Percentiles rank a stretch among this genome's conserved stretches.
Evolutionary conservation across 495 filamentous ascomycete genomes (phyloP).

Genomic region (Daldinia childiae): DNA sequence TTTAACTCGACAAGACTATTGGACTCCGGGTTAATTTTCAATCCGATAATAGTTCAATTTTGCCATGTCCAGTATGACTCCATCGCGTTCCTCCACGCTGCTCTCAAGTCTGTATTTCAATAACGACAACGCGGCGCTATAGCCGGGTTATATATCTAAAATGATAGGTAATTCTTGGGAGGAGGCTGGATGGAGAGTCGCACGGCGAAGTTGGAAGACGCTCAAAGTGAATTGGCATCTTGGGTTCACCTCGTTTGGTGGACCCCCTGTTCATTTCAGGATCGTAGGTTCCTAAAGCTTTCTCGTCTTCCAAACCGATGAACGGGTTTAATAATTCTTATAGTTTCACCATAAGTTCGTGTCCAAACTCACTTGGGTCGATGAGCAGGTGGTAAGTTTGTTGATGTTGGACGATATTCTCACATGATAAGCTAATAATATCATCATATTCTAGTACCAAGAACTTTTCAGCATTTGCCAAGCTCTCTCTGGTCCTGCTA

Average conservation of each 20-base stretch:
- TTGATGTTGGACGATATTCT: background rate
- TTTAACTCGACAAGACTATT: background rate
- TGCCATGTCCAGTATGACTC: background rate
- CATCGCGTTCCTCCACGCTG: background rate
- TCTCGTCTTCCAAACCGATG: background rate
- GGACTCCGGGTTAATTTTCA: background rate
- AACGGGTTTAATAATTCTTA: background rate
- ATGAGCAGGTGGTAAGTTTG: constrained; percentile 71
- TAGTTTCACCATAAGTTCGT: constrained; percentile 74
- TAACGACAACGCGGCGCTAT: too few species aligned
- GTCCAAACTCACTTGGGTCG: constrained; percentile 72
- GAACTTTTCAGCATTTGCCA: constrained; percentile 85
- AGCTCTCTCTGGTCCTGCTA: constrained; percentile 77
- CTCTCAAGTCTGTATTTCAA: background rate
- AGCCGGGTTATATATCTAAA: background rate
- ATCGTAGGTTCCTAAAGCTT: constrained; percentile 53
- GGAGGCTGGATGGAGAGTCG: background rate
- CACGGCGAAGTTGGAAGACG: constrained; percentile 5
- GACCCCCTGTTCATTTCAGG: constrained; percentile 76
- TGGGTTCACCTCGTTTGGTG: constrained; percentile 76
- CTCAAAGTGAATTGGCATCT: constrained; percentile 69
- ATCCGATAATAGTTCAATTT: background rate
- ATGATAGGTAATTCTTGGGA: background rate
- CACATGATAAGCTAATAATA: background rate
- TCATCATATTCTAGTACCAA: constrained; percentile 66